These are phyloP conservation scores for Apiotrichum brassicae DNA, from an alignment of 1,284 basidiomycete species.

Conservation along the genomic window DNA sequence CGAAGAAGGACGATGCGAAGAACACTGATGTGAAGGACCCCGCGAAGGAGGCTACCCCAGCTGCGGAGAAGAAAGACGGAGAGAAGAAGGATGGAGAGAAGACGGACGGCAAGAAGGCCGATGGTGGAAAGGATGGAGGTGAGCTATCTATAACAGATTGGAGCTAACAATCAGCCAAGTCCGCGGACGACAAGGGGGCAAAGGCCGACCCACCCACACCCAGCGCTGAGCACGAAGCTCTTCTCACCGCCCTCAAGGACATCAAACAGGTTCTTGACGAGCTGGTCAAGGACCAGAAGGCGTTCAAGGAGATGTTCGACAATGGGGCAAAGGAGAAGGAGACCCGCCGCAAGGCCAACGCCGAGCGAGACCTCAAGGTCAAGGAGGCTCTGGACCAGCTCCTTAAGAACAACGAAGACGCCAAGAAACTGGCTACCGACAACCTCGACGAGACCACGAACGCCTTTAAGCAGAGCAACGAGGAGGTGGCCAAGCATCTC, in stretches of 20 bases:
- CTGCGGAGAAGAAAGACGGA: background rate
- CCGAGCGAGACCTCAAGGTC: background rate
- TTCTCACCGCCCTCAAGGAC: background rate
- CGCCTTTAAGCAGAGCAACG: background rate
- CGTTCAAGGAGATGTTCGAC: conserved; percentile 1
- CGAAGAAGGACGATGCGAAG: too few species aligned
- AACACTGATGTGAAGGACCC: too few species aligned
- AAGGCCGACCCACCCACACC: too few species aligned
- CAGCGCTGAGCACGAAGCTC: background rate
- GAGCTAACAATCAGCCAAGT: background rate
- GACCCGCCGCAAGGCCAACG: background rate
- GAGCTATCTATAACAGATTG: background rate
- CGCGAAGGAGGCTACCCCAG: background rate
- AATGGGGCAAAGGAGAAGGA: background rate
- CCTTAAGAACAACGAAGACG: background rate
- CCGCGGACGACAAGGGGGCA: background rate
- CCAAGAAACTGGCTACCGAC: conserved; percentile 31
- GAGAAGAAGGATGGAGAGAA: conserved; percentile 1
- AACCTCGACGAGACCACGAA: conserved; percentile 24
- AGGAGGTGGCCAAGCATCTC: conserved; percentile 18
- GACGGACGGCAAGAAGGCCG: conserved; percentile 7
- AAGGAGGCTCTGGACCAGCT: background rate
- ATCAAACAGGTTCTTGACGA: background rate
- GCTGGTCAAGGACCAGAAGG: background rate
- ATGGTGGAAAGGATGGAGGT: background rate